Evolutionary conservation across 805 yeast species (phyloP).

Genomic region (Danielozyma ontarioensis): DNA sequence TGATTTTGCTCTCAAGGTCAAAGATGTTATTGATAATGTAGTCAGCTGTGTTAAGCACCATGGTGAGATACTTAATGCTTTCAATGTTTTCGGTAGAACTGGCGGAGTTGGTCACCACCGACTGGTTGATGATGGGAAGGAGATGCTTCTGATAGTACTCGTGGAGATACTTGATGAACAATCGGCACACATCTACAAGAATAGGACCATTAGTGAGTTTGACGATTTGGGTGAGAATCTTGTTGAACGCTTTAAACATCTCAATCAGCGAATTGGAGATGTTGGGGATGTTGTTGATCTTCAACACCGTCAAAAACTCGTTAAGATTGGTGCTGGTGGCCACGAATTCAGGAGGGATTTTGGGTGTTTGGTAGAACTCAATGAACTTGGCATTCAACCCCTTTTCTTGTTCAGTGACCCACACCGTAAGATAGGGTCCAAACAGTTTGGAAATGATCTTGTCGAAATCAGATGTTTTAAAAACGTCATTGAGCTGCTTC

Average conservation of each 20-base stretch:
- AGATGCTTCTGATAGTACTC: constrained; percentile 35
- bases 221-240: constrained; percentile 42
- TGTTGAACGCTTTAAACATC: constrained; percentile 72
- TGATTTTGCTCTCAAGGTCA: constrained; percentile 65
- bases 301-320: constrained; percentile 33
- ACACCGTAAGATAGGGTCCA: constrained; percentile 77
- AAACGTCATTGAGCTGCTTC: constrained; percentile 58
- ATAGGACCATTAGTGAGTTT: constrained; percentile 11
- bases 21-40: constrained; percentile 74
- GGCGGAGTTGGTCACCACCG: neutral
- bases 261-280: constrained; percentile 87
- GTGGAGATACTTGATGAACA: constrained; percentile 63
- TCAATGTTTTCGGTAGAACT: constrained; percentile 40
- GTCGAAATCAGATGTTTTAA: constrained; percentile 42
- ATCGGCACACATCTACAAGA: constrained; percentile 34
- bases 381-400: constrained; percentile 55
- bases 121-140: constrained; percentile 22
- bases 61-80: constrained; percentile 59
- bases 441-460: constrained; percentile 58
- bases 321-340: constrained; percentile 9
- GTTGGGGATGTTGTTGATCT: constrained; percentile 48
- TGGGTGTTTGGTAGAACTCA: constrained; percentile 57
- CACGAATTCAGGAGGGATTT: constrained; percentile 40
- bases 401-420: constrained; percentile 83
- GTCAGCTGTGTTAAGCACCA: constrained; percentile 83